Percentiles rank a stretch among this genome's conserved stretches.
phyloP scores from a whole-genome alignment of 345 rosid genomes.

The Populus tremula region DNA sequence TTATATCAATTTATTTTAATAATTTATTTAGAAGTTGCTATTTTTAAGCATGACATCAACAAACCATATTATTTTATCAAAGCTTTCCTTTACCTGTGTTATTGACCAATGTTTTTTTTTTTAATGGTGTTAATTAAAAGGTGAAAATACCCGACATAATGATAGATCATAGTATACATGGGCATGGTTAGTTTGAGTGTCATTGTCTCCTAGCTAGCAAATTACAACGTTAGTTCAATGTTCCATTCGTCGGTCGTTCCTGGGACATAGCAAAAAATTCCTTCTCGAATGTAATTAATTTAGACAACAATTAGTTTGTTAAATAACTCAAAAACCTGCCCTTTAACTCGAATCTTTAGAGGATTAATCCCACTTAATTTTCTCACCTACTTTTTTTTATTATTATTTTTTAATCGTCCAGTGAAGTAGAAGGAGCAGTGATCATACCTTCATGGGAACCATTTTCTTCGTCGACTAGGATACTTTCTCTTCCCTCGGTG shows the following conservation, averaged over 20 bases:
- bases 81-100: too few species aligned
- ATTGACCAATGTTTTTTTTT: too few species aligned
- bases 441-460: background rate
- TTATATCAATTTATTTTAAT: too few species aligned
- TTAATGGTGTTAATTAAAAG: too few species aligned
- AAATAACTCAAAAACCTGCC: background rate
- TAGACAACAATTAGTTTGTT: background rate
- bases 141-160: background rate
- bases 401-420: background rate
- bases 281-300: background rate
- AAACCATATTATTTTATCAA: too few species aligned
- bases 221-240: background rate
- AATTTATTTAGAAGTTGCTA: too few species aligned
- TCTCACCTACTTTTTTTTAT: background rate
- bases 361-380: slow-evolving; percentile 9
- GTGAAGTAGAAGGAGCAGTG: background rate
- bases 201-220: background rate
- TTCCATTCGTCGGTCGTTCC: background rate
- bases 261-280: background rate
- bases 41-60: too few species aligned
- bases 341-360: background rate
- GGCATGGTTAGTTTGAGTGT: background rate
- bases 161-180: background rate
- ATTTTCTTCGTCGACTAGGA: background rate
- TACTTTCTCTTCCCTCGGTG: background rate